These are phyloP conservation scores for Marasmius fiardii DNA, from an alignment of 1,284 basidiomycete species.

Conservation along the genomic window DNA sequence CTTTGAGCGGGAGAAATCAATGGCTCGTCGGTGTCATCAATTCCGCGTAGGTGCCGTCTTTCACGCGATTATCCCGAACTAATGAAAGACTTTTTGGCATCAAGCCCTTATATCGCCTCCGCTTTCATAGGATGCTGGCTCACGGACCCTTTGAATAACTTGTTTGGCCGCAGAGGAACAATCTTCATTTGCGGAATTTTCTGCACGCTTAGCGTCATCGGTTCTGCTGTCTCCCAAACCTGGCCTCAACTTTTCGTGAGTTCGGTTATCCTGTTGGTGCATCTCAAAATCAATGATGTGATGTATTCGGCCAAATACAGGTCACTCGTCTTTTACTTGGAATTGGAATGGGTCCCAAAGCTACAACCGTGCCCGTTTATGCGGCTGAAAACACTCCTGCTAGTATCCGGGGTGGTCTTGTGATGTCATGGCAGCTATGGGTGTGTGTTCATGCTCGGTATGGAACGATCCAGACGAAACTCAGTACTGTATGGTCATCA, in stretches of 20 bases:
- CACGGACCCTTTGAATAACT: slow-evolving; percentile 45
- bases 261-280: slow-evolving; percentile 6
- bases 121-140: slow-evolving; percentile 44
- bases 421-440: slow-evolving; percentile 67
- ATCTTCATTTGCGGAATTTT: slow-evolving; percentile 67
- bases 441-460: slow-evolving; percentile 28
- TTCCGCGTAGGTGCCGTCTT: slow-evolving; percentile 29
- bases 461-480: not conserved
- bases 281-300: not conserved
- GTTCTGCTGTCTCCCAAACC: slow-evolving; percentile 50
- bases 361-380: slow-evolving; percentile 56
- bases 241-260: slow-evolving; percentile 48
- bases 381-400: slow-evolving; percentile 63
- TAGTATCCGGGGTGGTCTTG: slow-evolving; percentile 64
- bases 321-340: slow-evolving; percentile 58
- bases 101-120: slow-evolving; percentile 40
- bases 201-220: slow-evolving; percentile 58
- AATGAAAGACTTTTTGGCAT: not conserved
- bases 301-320: slow-evolving; percentile 19
- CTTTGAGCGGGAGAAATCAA: slow-evolving; percentile 28
- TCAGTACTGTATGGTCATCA: slow-evolving; percentile 12
- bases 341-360: slow-evolving; percentile 69
- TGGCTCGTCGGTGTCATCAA: slow-evolving; percentile 50
- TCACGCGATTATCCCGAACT: not conserved
- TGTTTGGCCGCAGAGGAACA: slow-evolving; percentile 63